Conservation (phyloP, 1,284 basidiomycete species). For the Ustilago xerochloae region DNA sequence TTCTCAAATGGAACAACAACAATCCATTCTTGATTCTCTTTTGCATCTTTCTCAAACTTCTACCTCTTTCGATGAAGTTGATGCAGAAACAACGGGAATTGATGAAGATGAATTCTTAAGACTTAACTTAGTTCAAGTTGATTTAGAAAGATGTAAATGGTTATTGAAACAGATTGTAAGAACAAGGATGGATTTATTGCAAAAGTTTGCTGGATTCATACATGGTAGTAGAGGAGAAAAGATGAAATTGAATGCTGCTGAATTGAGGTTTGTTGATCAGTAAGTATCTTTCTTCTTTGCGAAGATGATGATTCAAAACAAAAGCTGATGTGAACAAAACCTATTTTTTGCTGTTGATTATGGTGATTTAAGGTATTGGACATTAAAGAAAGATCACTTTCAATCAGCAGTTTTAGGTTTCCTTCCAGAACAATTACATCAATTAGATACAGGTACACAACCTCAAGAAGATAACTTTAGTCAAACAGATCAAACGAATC, state of each 20-base stretch:
- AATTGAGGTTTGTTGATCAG: slow-evolving; percentile 49
- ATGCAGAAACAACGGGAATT: background rate
- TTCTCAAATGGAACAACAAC: slow-evolving; percentile 55
- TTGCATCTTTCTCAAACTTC: slow-evolving; percentile 29
- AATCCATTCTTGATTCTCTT: slow-evolving; percentile 55
- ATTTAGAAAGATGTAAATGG: slow-evolving; percentile 64
- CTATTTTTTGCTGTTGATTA: background rate
- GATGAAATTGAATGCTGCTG: slow-evolving; percentile 44
- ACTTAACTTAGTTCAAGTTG: slow-evolving; percentile 63
- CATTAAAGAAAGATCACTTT: slow-evolving; percentile 50
- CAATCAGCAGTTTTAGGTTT: slow-evolving; percentile 47
- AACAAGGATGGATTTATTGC: slow-evolving; percentile 52
- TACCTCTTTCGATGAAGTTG: slow-evolving; percentile 13
- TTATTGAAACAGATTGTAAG: slow-evolving; percentile 58
- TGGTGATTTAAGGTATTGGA: slow-evolving; percentile 43
- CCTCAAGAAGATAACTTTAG: slow-evolving; percentile 4
- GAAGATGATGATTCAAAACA: background rate
- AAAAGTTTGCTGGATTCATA: slow-evolving; percentile 49
- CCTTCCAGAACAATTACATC: slow-evolving; percentile 55
- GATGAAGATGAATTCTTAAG: slow-evolving; percentile 65
- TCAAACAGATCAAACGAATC: slow-evolving; percentile 9
- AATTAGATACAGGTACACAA: slow-evolving; percentile 36
- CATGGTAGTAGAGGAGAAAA: slow-evolving; percentile 14
- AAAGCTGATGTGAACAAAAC: background rate
- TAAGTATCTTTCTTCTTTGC: slow-evolving; percentile 13